A percentile compares a stretch with the other conserved stretches of the same genome.
Evolutionary conservation across 2,329 filamentous ascomycete species (phyloP).

Genomic region (Lecanicillium sp.): DNA sequence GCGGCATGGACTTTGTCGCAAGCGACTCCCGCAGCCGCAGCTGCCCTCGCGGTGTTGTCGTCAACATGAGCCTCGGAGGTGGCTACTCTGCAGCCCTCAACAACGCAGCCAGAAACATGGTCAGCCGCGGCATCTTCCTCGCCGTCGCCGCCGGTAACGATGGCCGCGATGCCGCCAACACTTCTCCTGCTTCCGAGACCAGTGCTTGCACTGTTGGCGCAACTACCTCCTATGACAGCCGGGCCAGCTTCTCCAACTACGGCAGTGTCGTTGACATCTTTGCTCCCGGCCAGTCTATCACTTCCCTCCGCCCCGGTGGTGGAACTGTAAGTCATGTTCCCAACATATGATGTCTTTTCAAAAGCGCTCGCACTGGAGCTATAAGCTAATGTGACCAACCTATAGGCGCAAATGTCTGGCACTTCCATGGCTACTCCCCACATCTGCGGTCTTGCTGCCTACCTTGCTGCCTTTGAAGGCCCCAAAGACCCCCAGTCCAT

Average conservation of each 20-base stretch:
- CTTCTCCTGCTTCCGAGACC: constrained; percentile 36
- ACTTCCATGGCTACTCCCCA: constrained; percentile 34
- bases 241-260: constrained; percentile 41
- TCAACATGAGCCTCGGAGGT: constrained; percentile 50
- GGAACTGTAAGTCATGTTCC: constrained; percentile 19
- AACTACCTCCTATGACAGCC: constrained; percentile 25
- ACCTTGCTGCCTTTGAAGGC: constrained; percentile 36
- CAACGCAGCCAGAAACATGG: constrained; percentile 33
- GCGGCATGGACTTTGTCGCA: constrained; percentile 34
- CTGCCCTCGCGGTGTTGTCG: constrained; percentile 36
- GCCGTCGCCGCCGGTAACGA: constrained; percentile 49
- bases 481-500: constrained; percentile 34
- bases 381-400: constrained; percentile 19
- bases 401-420: constrained; percentile 26
- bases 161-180: constrained; percentile 30
- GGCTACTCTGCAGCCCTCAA: constrained; percentile 35
- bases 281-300: constrained; percentile 36
- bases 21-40: constrained; percentile 23
- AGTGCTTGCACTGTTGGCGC: constrained; percentile 43
- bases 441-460: constrained; percentile 31
- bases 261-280: constrained; percentile 38
- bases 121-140: constrained; percentile 37
- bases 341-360: too few relatives aligned
- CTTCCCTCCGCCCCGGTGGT: constrained; percentile 35
- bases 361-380: too few relatives aligned